These are phyloP conservation scores for Trichoderma guizhouense DNA, from an alignment of 2,329 filamentous ascomycete species.

Conservation along the genomic window DNA sequence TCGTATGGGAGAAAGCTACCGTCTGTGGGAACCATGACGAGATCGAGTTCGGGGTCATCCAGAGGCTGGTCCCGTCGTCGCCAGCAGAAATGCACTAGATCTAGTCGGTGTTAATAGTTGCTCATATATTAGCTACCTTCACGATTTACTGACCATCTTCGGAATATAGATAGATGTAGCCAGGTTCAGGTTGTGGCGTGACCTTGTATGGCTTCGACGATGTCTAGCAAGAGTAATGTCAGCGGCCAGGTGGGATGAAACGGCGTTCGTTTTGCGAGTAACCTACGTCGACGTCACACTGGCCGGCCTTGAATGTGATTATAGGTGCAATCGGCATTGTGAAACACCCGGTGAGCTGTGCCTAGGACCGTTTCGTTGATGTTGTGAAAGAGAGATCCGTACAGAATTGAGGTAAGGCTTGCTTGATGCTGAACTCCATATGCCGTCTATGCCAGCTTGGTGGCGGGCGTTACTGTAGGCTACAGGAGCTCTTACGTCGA, in stretches of 20 bases:
- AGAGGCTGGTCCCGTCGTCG: constrained; percentile 70
- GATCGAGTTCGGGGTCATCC: constrained; percentile 75
- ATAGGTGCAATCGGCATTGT: constrained; percentile 79
- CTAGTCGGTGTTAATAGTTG: constrained; percentile 38
- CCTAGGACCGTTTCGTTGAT: not conserved
- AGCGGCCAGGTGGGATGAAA: constrained; percentile 21
- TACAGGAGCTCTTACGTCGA: constrained; percentile 41
- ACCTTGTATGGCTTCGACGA: constrained; percentile 65
- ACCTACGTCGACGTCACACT: constrained; percentile 78
- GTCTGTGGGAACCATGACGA: constrained; percentile 91
- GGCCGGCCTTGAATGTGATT: constrained; percentile 95
- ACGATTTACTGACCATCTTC: constrained; percentile 67
- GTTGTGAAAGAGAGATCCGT: not conserved
- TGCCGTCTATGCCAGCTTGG: constrained; percentile 2
- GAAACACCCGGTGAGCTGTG: not conserved
- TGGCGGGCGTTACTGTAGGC: constrained; percentile 27
- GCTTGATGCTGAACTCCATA: not conserved
- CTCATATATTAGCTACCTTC: not conserved
- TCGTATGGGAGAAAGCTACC: constrained; percentile 83
- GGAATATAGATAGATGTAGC: constrained; percentile 88
- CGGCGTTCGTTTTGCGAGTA: not conserved
- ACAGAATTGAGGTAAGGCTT: not conserved
- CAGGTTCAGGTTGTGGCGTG: constrained; percentile 67
- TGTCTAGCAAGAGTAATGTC: constrained; percentile 26
- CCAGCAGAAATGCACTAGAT: constrained; percentile 97